Evolutionary conservation across 768 basidiomycete genomes (phyloP).

Genomic region (Fibroporia radiculosa): DNA sequence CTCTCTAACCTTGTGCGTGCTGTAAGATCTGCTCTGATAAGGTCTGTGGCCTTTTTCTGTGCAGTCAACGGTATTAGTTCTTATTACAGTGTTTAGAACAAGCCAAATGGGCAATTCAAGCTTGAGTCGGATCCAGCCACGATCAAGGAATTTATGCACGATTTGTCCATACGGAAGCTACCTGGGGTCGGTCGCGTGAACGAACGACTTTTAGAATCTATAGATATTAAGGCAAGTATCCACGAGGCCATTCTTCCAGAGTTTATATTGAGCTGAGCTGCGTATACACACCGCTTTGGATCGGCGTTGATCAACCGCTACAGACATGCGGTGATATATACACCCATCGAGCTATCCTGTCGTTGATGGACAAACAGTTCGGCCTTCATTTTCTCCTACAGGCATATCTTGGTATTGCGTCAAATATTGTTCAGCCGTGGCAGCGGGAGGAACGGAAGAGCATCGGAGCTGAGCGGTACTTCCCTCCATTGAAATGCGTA

Average conservation of each 20-base stretch:
- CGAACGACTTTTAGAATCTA: constrained; percentile 78
- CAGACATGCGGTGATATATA: constrained; percentile 91
- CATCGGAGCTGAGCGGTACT: constrained; percentile 82
- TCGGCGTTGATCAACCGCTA: neutral
- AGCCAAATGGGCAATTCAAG: constrained; percentile 88
- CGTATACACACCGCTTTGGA: neutral
- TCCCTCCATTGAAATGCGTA: no score
- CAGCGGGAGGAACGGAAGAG: constrained; percentile 82
- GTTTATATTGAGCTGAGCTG: neutral
- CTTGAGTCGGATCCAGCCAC: constrained; percentile 56
- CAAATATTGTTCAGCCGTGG: constrained; percentile 71
- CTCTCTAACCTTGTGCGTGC: neutral
- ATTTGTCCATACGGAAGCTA: constrained; percentile 79
- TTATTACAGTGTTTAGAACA: constrained; percentile 47
- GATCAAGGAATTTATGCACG: constrained; percentile 71
- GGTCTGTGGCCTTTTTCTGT: constrained; percentile 26
- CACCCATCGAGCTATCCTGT: constrained; percentile 60
- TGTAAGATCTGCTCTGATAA: constrained; percentile 89
- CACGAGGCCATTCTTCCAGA: neutral
- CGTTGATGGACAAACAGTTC: constrained; percentile 84
- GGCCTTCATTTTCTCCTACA: constrained; percentile 69
- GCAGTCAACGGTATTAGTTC: neutral
- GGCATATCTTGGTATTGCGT: constrained; percentile 81
- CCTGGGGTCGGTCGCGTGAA: constrained; percentile 89
- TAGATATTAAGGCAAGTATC: constrained; percentile 69